Conservation (phyloP, 1,284 basidiomycete genomes). For the Calocybe gambosa region DNA sequence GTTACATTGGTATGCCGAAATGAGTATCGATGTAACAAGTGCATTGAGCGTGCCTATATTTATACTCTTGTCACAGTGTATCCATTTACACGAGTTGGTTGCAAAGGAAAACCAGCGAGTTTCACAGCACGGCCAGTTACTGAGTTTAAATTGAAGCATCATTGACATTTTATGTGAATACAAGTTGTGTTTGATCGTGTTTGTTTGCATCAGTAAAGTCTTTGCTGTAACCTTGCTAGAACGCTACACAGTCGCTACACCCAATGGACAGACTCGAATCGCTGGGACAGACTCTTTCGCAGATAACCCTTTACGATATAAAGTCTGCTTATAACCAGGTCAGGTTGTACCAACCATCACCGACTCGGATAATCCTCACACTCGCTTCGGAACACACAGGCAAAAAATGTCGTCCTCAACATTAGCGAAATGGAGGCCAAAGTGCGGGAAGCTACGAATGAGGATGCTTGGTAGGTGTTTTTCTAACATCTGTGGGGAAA, state of each 20-base stretch:
- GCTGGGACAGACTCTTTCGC: slow-evolving; percentile 61
- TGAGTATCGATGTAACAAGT: too few species aligned
- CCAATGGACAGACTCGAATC: slow-evolving; percentile 63
- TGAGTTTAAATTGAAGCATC: too few species aligned
- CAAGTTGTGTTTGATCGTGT: slow-evolving; percentile 8
- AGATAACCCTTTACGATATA: slow-evolving; percentile 86
- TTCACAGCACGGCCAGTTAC: too few species aligned
- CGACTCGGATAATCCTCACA: slow-evolving; percentile 6
- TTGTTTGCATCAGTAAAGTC: slow-evolving; percentile 1
- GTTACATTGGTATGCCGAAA: too few species aligned
- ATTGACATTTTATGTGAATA: background rate
- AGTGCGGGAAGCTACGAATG: slow-evolving; percentile 95
- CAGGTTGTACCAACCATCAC: slow-evolving; percentile 9
- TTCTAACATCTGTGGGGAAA: background rate
- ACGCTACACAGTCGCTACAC: slow-evolving; percentile 1
- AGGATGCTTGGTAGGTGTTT: slow-evolving; percentile 84
- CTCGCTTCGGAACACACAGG: slow-evolving; percentile 37
- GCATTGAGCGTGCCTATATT: too few species aligned
- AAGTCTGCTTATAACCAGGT: slow-evolving; percentile 93
- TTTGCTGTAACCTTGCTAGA: background rate
- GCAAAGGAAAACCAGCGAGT: too few species aligned
- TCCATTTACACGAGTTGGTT: too few species aligned
- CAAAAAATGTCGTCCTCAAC: slow-evolving; percentile 89
- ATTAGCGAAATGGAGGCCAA: slow-evolving; percentile 97
- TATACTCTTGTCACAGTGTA: too few species aligned